Percentiles rank a stretch among this genome's conserved stretches.
Conservation (phyloP, 2,329 filamentous ascomycete genomes). For the Ophiosphaerella herpotricha region DNA sequence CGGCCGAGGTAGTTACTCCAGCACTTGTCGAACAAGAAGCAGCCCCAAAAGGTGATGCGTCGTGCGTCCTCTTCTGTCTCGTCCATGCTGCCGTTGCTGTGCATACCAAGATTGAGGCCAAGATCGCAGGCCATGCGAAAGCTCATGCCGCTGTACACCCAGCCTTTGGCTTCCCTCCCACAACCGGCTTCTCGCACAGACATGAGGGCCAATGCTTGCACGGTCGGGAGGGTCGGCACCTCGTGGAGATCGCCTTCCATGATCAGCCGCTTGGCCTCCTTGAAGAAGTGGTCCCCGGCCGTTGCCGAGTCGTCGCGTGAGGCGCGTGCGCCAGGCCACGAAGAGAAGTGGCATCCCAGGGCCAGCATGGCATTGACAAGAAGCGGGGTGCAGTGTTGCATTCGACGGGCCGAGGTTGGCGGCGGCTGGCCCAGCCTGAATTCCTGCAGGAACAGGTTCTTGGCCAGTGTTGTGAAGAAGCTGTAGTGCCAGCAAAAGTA, state of each 20-base stretch:
- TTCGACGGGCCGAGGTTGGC: conserved; percentile 54
- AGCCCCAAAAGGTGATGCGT: conserved; percentile 94
- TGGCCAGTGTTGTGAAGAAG: conserved; percentile 91
- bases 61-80: conserved; percentile 88
- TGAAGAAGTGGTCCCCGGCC: conserved; percentile 94
- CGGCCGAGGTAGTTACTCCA: conserved; percentile 98
- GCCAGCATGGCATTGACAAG: conserved; percentile 94
- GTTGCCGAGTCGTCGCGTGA: conserved; percentile 76
- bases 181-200: conserved; percentile 95
- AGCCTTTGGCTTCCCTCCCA: conserved; percentile 90
- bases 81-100: conserved; percentile 61
- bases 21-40: conserved; percentile 97
- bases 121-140: conserved; percentile 97
- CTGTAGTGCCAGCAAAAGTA: conserved; percentile 99
- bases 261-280: conserved; percentile 86
- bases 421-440: conserved; percentile 73
- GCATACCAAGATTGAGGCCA: conserved; percentile 79
- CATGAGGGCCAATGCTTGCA: conserved; percentile 93
- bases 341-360: conserved; percentile 91
- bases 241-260: conserved; percentile 93
- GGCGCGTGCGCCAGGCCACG: conserved; percentile 71
- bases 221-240: conserved; percentile 82
- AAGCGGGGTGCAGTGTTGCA: conserved; percentile 82
- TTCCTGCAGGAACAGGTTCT: conserved; percentile 82
- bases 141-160: conserved; percentile 98